Percentiles rank a stretch among this genome's conserved stretches.
phyloP scores from a whole-genome alignment of 768 basidiomycete genomes.

The Termitomyces heimii region DNA sequence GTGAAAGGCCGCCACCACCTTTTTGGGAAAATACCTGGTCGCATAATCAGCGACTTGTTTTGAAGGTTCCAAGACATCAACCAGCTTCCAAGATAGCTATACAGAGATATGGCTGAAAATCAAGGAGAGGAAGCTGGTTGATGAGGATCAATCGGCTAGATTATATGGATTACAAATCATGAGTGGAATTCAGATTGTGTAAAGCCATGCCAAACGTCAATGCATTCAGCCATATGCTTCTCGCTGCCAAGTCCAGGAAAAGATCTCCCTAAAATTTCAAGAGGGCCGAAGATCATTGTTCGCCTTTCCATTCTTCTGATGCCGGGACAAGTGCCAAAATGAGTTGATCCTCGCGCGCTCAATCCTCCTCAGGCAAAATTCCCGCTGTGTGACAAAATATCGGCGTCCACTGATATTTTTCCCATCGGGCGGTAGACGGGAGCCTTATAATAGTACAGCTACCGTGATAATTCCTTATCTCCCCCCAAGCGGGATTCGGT shows the following conservation, averaged over 20 bases:
- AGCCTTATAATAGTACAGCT: neutral
- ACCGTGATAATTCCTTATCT: neutral
- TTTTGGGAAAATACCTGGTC: neutral
- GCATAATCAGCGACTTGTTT: neutral
- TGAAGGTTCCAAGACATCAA: neutral
- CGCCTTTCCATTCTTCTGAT: neutral
- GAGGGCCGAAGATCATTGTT: neutral
- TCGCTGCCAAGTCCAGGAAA: neutral
- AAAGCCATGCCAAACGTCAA: neutral
- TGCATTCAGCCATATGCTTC: neutral
- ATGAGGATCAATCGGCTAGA: neutral
- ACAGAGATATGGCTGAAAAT: neutral
- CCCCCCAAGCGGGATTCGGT: neutral
- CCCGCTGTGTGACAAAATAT: neutral
- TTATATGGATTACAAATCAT: neutral
- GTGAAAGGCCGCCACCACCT: neutral
- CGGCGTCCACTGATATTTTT: neutral
- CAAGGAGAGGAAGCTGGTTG: neutral
- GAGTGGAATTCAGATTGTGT: neutral
- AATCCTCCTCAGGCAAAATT: slow-evolving; percentile 2
- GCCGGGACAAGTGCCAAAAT: neutral
- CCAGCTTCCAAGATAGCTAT: neutral
- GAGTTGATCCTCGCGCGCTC: neutral
- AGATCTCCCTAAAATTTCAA: neutral
- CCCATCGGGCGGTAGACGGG: neutral